Evolutionary conservation across 75 land plant genomes (phyloP), one percentile per base, ranked within the genome.

Genomic region (Cupressus sempervirens): DNA sequence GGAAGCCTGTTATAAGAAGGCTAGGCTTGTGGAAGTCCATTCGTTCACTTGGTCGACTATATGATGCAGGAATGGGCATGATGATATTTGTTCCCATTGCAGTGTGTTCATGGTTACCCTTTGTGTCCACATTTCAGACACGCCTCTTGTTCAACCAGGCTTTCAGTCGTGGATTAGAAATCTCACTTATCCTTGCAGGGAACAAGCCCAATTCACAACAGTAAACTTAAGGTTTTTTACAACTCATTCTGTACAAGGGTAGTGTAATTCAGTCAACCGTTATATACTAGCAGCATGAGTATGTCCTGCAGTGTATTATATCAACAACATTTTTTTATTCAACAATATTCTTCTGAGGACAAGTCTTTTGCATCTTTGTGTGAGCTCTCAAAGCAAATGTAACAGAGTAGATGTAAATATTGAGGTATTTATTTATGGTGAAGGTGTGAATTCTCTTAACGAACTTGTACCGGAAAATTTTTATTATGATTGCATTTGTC

Each of bases 1-100:
- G 96, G 96, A 94, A 89, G 87, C 98, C 94, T 40, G 0, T 94
- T 26, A 54, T 96, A 73, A 96, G 92, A 91, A 89, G 87, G 62
- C 20, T 94, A 13, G 92, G 92, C 11, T 41, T 93, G 67, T 98
- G 99, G 99, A 92, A 94, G 54, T 91, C 94, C 0, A 68, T 98
- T 7, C 92, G 95, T 15, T 90, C 95, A n/a, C 81, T 94, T 79
- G 98, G 92, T 14, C 95, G 99, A 16, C 83, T 95, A 12, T 98
- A 96, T 38, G 99, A 98, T 89, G 95, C 97, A 14, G 94, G 91
- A 65, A 94, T 98, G 98, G 99, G 99, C n/a, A 93, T 95, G 90
- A 53, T 96, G 35, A 89, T 98, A 8, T 96, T 98, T 86, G 84
- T 96, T 41, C 99, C 99, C 4, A 87, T 98, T 30, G 97, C 99